Evolutionary conservation across 2,329 filamentous ascomycete species (phyloP), one percentile per base, ranked within the genome.

Genomic region (Mariannaea elegans): DNA sequence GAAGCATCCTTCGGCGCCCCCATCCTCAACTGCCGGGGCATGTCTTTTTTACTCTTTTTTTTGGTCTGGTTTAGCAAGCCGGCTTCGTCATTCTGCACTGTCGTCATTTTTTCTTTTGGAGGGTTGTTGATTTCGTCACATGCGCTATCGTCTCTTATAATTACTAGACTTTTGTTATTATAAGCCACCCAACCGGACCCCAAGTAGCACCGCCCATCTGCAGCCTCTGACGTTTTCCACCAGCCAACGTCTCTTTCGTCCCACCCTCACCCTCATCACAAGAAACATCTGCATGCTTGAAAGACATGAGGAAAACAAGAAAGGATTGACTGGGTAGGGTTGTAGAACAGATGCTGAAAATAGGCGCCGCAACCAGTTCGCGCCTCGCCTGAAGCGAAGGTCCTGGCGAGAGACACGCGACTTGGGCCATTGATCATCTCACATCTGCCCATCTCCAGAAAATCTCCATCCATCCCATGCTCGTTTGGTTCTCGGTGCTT

Each of bases 11-110:
- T 49, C 51, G 41, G 42, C 62, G 51, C 62, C 65, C 56, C 58
- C 60, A 60, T 56, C 42, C 50, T 49, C 58, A 68, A 68, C 57
- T 69, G 62, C 67, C 67, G 65, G 45, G 57, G 32, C 38, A 45
- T 38, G 14, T 9, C 19, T 38, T 36, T 32, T 42, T 19, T 29
- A 3, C 10, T 49, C 9, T 38, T 24, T 52, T 23, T 41, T 46
- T 54, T 34, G 13, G 8, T 6, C 19, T 19, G 16, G 10, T 21
- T 21, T 41, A 5, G 16, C 41, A 62, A 47, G 45, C 46, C 47
- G 34, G 38, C 47, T 48, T 39, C 48, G 34, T 56, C 45, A 56
- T 50, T 41, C 53, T 49, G 45, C 18, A 44, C 27, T 21, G 45
- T 6, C 54, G 47, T 49, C 59, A 56, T 57, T 9, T 27, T 9